Percentiles rank a stretch among this genome's conserved stretches.
Conservation (phyloP, 441 rosid genomes). For the Pelargonium myrrhifolium region DNA sequence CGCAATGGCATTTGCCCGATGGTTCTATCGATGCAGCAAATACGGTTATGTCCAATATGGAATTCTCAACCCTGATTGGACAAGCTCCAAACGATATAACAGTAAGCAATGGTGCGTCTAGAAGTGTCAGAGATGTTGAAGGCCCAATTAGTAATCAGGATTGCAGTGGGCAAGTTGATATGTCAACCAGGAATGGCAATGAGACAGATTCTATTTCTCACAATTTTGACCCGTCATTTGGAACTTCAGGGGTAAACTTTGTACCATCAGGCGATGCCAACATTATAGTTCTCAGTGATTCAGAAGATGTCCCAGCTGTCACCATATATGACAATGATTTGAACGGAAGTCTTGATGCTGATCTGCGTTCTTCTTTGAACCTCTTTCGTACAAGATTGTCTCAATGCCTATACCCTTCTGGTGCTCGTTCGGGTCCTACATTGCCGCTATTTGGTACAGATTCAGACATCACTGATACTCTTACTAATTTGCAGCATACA, state of each 20-base stretch:
- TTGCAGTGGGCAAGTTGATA: constrained; percentile 3
- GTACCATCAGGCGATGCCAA: constrained; percentile 1
- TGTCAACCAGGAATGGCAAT: constrained; percentile 11
- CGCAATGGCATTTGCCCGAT: constrained; percentile 25
- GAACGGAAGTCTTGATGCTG: constrained; percentile 18
- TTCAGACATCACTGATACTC: constrained; percentile 21
- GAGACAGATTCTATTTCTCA: constrained; percentile 14
- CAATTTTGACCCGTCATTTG: constrained; percentile 8
- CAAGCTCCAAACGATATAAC: constrained; percentile 9
- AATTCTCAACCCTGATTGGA: constrained; percentile 9
- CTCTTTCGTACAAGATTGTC: constrained; percentile 15
- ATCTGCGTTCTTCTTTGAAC: constrained; percentile 11
- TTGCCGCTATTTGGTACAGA: constrained; percentile 22
- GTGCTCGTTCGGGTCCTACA: constrained; percentile 7
- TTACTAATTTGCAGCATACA: constrained; percentile 18
- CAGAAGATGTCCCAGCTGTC: constrained; percentile 20
- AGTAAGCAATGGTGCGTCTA: constrained; percentile 21
- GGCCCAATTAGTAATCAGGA: constrained; percentile 19
- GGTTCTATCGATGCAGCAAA: constrained; percentile 11
- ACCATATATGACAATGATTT: background rate
- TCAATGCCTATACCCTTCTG: constrained; percentile 20
- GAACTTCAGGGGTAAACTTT: constrained; percentile 8
- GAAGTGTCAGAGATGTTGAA: constrained; percentile 17
- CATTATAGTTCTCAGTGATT: constrained; percentile 26
- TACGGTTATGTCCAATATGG: constrained; percentile 11